phyloP scores from a whole-genome alignment of 73 alveolate species.

The Paramecium sonneborni region DNA sequence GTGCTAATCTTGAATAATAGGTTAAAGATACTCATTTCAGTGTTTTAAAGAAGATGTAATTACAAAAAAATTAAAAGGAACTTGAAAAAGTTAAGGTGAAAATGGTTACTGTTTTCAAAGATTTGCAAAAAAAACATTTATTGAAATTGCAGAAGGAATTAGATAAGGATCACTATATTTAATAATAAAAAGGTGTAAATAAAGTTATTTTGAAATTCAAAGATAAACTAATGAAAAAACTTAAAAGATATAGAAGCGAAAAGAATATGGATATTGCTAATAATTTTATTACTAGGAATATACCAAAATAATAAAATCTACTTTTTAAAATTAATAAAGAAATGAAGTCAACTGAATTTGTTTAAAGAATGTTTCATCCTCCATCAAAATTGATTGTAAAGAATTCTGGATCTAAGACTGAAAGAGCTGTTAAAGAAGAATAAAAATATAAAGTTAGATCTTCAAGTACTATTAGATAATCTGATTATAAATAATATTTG shows the following conservation, averaged over 20 bases:
- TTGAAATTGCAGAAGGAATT: neutral
- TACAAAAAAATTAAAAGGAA: neutral
- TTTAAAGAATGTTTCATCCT: constrained; percentile 42
- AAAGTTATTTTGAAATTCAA: constrained; percentile 2
- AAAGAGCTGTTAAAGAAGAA: neutral
- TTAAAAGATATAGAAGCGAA: neutral
- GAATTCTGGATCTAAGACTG: neutral
- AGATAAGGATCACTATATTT: neutral
- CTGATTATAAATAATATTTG: neutral
- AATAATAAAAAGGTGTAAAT: neutral
- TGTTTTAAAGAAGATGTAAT: neutral
- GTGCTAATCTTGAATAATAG: neutral
- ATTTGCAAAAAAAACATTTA: neutral
- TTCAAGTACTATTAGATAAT: neutral
- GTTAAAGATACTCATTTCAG: constrained; percentile 13
- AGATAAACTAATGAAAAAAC: neutral
- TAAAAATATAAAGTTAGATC: neutral
- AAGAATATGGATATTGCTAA: neutral
- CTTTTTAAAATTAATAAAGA: constrained; percentile 34
- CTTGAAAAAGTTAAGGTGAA: neutral
- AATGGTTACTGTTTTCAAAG: constrained; percentile 21
- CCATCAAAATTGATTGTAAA: constrained; percentile 2
- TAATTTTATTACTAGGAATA: neutral
- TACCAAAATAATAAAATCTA: neutral
- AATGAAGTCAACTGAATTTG: neutral